Conservation (phyloP, 768 basidiomycete genomes). For the Coprinopsis cinerea region DNA sequence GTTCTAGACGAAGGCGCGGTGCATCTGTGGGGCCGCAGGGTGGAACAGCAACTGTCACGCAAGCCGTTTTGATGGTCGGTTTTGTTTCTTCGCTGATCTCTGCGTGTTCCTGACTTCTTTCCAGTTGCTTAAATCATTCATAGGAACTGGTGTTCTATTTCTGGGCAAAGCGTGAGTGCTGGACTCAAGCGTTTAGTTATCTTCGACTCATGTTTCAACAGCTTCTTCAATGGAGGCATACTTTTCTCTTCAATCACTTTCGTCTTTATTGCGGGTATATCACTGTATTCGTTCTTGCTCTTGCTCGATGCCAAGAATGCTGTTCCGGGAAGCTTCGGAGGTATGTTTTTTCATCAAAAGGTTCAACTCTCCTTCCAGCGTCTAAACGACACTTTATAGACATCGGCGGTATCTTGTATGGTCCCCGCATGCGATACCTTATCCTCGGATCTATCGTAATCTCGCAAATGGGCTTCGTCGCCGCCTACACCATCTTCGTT, state of each 20-base stretch:
- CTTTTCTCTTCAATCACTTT: conserved; percentile 81
- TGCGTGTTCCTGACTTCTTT: conserved; percentile 11
- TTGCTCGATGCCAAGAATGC: conserved; percentile 83
- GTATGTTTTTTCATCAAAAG: conserved; percentile 29
- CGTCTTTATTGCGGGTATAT: conserved; percentile 76
- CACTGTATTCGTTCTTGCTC: conserved; percentile 89
- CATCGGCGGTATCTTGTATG: conserved; percentile 89
- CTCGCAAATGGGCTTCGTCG: conserved; percentile 85
- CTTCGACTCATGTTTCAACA: conserved; percentile 21
- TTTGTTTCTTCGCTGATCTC: not conserved
- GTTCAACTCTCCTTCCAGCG: not conserved
- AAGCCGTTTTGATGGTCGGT: conserved; percentile 89
- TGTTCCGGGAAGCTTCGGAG: conserved; percentile 91
- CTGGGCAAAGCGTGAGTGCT: conserved; percentile 81
- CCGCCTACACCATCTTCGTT: conserved; percentile 94
- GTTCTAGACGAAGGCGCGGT: conserved; percentile 44
- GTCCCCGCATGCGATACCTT: conserved; percentile 85
- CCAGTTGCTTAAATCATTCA: conserved; percentile 87
- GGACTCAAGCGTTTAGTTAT: not conserved
- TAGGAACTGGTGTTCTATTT: conserved; percentile 94
- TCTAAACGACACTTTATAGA: conserved; percentile 38
- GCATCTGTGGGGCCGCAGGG: conserved; percentile 53
- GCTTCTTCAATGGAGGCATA: conserved; percentile 94
- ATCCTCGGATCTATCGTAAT: conserved; percentile 85
- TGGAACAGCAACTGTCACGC: conserved; percentile 85